These are phyloP conservation scores for Sordaria brevicollis DNA, from an alignment of 495 filamentous ascomycete genomes.

Conservation along the genomic window DNA sequence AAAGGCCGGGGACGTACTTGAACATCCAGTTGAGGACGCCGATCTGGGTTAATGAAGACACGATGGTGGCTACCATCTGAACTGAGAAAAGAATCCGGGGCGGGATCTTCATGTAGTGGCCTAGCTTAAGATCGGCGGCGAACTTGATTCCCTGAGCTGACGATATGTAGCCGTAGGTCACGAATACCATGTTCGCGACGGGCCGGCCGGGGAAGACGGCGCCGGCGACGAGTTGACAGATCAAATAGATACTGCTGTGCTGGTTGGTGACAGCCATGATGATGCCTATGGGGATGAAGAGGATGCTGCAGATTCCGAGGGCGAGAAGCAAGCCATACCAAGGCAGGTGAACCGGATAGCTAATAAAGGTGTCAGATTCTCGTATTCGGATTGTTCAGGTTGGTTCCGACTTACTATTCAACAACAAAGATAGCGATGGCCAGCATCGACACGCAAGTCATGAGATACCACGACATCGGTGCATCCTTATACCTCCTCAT, in stretches of 20 bases:
- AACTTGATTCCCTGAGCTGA: slow-evolving; percentile 81
- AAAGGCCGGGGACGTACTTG: slow-evolving; percentile 59
- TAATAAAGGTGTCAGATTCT: slow-evolving; percentile 19
- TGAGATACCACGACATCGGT: slow-evolving; percentile 66
- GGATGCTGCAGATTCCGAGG: slow-evolving; percentile 57
- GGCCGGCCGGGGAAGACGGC: slow-evolving; percentile 69
- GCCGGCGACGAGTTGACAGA: slow-evolving; percentile 75
- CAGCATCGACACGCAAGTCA: slow-evolving; percentile 57
- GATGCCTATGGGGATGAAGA: slow-evolving; percentile 73
- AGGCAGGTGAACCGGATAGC: slow-evolving; percentile 62
- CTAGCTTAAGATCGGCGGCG: slow-evolving; percentile 75
- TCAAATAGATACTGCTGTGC: slow-evolving; percentile 68
- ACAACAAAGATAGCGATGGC: slow-evolving; percentile 75
- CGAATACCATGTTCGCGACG: slow-evolving; percentile 83
- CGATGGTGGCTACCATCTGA: slow-evolving; percentile 69
- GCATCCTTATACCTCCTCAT: slow-evolving; percentile 69
- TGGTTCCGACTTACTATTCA: slow-evolving; percentile 46
- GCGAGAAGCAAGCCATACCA: slow-evolving; percentile 74
- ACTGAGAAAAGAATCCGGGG: slow-evolving; percentile 69
- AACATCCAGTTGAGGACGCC: slow-evolving; percentile 88
- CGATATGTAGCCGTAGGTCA: slow-evolving; percentile 75
- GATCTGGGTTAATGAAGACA: slow-evolving; percentile 73
- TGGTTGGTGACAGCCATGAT: slow-evolving; percentile 83
- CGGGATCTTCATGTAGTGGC: slow-evolving; percentile 91
- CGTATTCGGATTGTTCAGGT: background rate